Base-by-base conservation (phyloP, 257 asterid genomes). In the Solanum paucissectum region DNA sequence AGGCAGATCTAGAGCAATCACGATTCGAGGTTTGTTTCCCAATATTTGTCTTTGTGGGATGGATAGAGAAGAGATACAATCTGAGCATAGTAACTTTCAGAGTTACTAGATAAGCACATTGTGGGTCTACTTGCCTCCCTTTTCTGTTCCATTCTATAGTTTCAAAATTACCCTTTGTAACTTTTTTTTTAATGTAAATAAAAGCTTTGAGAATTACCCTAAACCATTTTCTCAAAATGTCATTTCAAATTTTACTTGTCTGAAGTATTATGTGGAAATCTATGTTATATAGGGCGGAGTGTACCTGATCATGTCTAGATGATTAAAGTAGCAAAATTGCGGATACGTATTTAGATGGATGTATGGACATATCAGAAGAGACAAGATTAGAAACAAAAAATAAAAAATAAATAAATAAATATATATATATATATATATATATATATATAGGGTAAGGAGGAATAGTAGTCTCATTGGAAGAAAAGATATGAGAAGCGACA, bases 101-200 rank as follows among this genome's bases (percentile, higher is more conserved):
- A 18, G 77, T 36, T 86, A 77, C 73, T 75, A 42, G 25, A 68
- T 89, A 55, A 69, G 42, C 87, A 87, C 36, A 16, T 44, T 34
- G 21, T 83, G 89, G 89, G 89, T 89, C 87, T 86, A 74, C 90
- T n/a, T 55, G 87, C 49, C 71, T 33, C 58, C 49, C 36, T 7
- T 29, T 32, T 44, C 36, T 12, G 18, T 32, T 69, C 60, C 6
- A 27, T 10, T 18, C 86, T 4, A 23, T 38, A 38, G 34, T 75
- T 75, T 75, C 34, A 76, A 38, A 23, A 11, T 75, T 38, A 75
- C 12, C 44, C 73, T 64, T 37, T 37, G 5, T 37, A 9, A 0
- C 32, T 36, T 68, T 55, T 66, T 29, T 29, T 29, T 29, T 29
- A 29, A 29, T 29, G 29, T 29, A 29, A 29, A 29, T 29, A 29